Base-by-base conservation (phyloP, 148 eudicot species). In the Mesembryanthemum crystallinum region DNA sequence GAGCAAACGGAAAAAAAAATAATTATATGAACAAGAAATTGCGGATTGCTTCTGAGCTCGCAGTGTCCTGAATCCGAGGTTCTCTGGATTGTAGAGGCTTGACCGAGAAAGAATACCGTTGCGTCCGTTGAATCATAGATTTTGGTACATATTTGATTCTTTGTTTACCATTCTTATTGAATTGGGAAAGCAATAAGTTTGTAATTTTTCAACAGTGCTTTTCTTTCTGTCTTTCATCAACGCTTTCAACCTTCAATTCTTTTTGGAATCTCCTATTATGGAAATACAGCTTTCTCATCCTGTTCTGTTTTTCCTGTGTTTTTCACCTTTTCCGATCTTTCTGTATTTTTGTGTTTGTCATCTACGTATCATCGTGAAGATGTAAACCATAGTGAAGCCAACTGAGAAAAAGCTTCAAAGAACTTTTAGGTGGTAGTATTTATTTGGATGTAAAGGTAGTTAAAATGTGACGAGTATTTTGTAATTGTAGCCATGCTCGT, bases 61-160 rank as follows among this genome's bases (percentile, higher is more conserved):
- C 27, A 67, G 55, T 45, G 42, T 51, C 28, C 21, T 37, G 65
- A 74, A 75, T 30, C 51, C 27, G 51, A 67, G 65, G 27, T 21
- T 18, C 9, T 21, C 27, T n/a, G 58, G 18, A 52, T 15, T 52
- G 25, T 5, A 23, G 27, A 57, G 61, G 27, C 61, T 20, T 52
- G 23, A 52, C n/a, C 61, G n/a, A 57, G 61, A 21, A 57, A 57
- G 61, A 57, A 23, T 57, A n/a, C 27, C n/a, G n/a, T 57, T n/a
- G 27, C 9, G 7, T 57, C 27, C 27, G 7, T 3, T 57, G 61
- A 57, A 23, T 57, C 27, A n/a, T 23, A 23, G 61, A 21, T n/a
- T n/a, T n/a, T 21, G 58, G 58, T 57, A 57, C 61, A 57, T 57
- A 57, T 57, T 57, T 23, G 61, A 57, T 57, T 57, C 61, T 57